Conservation (phyloP, 78 protist species). For the Planoprotostelium fungivorum region DNA sequence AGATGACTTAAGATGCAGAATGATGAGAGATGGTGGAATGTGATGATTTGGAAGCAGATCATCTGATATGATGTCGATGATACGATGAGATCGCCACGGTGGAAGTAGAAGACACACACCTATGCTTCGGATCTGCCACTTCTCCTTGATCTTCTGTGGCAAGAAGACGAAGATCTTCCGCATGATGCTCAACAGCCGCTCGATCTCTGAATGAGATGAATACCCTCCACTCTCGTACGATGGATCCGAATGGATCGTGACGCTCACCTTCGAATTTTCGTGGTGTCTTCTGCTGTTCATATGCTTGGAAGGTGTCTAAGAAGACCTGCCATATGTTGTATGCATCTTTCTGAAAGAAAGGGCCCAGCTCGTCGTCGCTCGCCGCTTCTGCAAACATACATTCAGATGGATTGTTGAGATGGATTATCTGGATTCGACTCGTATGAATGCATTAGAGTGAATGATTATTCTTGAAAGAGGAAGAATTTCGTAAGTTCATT, state of each 20-base stretch:
- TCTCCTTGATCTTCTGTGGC: background rate
- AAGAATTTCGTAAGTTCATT: too few relatives aligned
- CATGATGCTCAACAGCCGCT: background rate
- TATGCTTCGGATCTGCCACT: background rate
- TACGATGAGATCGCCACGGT: too few relatives aligned
- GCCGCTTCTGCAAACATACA: background rate
- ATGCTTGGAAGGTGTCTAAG: background rate
- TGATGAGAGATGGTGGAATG: too few relatives aligned
- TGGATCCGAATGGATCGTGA: background rate
- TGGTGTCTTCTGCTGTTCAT: background rate
- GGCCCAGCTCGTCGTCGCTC: background rate
- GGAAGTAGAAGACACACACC: too few relatives aligned
- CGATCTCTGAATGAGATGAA: background rate
- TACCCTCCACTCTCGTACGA: background rate
- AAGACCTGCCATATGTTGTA: background rate
- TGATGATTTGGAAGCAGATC: too few relatives aligned
- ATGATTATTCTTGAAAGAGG: too few relatives aligned
- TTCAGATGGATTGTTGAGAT: too few relatives aligned
- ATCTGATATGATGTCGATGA: too few relatives aligned
- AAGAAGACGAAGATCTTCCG: background rate
- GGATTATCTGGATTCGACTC: too few relatives aligned
- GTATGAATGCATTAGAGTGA: too few relatives aligned
- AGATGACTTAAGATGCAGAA: too few relatives aligned
- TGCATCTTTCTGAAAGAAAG: background rate
- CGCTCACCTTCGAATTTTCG: background rate